Evolutionary conservation across 2,329 filamentous ascomycete genomes (phyloP), one percentile per base, ranked within the genome.

Genomic region (Clonostachys sp.): DNA sequence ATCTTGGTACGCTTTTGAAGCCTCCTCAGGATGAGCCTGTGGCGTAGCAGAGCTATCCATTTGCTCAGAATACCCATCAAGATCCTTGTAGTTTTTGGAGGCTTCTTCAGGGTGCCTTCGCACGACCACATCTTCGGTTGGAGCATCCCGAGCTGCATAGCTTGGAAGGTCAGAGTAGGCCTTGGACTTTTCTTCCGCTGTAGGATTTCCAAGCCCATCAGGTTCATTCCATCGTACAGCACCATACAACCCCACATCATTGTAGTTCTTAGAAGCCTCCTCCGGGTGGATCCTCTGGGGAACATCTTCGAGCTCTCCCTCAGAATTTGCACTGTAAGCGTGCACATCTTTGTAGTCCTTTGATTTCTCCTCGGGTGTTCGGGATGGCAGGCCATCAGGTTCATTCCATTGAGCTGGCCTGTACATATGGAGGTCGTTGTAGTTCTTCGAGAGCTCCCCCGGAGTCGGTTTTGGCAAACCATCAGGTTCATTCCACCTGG

Each of bases 391-490:
- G 5, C 61, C 62, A 40, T 57, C 50, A 8, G 62, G 62, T 35
- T 64, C 62, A 17, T 62, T 62, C 54, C 55, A 63, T 5, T 47
- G 46, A 6, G 59, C 53, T 10, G 63, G 54, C 24, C 59, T 60
- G 44, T 70, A 70, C 13, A 59, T 49, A 24, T 56, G 55, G 42
- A 70, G 59, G 30, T 73, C 64, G 5, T 61, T 51, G 51, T 73
- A 73, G 13, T 60, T 52, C 48, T 68, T 65, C n/a, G 71, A 72
- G 17, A 58, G 50, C 44, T 73, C 68, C 20, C 71, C 67, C 1
- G 55, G 49, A 2, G 61, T 63, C 16, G 54, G 48, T 5, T 54
- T 48, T 17, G 51, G 59, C 14, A 64, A 50, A 4, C 64, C 64
- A 46, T 68, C 61, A 2, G 67, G 65, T 46, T 68, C 64, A 34